Percentiles rank a stretch among this genome's conserved stretches.
phyloP scores from a whole-genome alignment of 768 basidiomycete species.

The Termitomyces sp. region DNA sequence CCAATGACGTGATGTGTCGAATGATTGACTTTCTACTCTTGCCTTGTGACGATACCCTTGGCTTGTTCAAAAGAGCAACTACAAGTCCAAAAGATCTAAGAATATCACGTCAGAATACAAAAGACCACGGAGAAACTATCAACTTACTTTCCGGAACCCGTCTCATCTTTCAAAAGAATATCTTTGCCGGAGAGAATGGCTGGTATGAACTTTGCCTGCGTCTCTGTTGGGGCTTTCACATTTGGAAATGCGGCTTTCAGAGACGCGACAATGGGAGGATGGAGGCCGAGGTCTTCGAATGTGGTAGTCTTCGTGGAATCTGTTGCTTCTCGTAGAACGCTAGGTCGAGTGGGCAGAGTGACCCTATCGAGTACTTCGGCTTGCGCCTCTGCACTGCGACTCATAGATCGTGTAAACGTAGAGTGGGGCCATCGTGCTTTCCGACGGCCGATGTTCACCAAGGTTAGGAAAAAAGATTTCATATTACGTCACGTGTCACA shows the following conservation, averaged over 20 bases:
- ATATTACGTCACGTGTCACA: constrained; percentile 15
- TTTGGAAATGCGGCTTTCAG: constrained; percentile 60
- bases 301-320: constrained; percentile 9
- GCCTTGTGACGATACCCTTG: constrained; percentile 27
- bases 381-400: constrained; percentile 19
- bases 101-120: background rate
- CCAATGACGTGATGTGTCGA: constrained; percentile 45
- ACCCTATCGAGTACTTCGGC: constrained; percentile 4
- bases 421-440: constrained; percentile 8
- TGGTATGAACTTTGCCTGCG: constrained; percentile 59
- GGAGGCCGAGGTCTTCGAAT: constrained; percentile 55
- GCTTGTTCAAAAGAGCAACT: constrained; percentile 61
- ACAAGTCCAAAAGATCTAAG: constrained; percentile 70
- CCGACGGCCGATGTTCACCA: constrained; percentile 11
- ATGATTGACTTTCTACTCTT: constrained; percentile 16
- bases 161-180: constrained; percentile 62
- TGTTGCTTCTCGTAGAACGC: background rate
- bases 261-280: constrained; percentile 42
- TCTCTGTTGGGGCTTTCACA: constrained; percentile 52
- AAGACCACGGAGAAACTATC: constrained; percentile 2
- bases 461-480: constrained; percentile 19
- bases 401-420: constrained; percentile 19
- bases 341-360: background rate
- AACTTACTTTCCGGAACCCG: constrained; percentile 80
- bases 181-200: constrained; percentile 56